Base-by-base conservation (phyloP, 306 rosid genomes). In the Inga leiocalycina region DNA sequence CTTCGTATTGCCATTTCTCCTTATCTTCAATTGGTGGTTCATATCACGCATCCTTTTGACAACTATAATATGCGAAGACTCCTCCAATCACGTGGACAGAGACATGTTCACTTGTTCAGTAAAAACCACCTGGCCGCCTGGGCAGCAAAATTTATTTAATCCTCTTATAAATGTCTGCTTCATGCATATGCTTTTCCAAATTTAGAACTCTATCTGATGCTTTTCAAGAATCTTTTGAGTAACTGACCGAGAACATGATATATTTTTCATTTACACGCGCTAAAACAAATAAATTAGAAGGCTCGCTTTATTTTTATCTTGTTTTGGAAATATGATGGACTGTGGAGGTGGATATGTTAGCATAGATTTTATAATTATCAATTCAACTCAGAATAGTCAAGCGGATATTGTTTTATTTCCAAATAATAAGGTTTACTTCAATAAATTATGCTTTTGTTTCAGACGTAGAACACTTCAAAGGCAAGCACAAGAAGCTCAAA, bases 391-490 rank as follows among this genome's bases (percentile, higher is more conserved):
- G 51, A 49, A 81, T 3, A 61, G 20, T 80, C 30, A 75, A 46
- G 49, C 24, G 6, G 71, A 64, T 24, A 46, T 35, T 51, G 61
- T 74, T 13, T 37, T 45, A 17, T 70, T 49, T 76, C 27, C 37
- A 13, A 62, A 62, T 32, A 27, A 62, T 39, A 41, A 24, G 24
- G 27, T 37, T 69, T 69, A 48, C 10, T 71, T 62, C 43, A 79
- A 62, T 44, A 78, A 67, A 30, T 74, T 78, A 19, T 79, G 62
- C 48, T 22, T 78, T 14, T 83, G 86, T 78, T 86, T 76, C 79
- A 97, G 99, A 80, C 98, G 99, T 5, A 81, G 92, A 69, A 92
- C 91, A 32, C 91, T 97, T 78, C 97, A 94, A 77, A 90, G 89
- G 86, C 88, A 80, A 88, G 99, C 86, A 69, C 90, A 94, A 73